These are phyloP conservation scores for Exophiala sideris DNA, from an alignment of 2,329 filamentous ascomycete genomes.

Conservation along the genomic window DNA sequence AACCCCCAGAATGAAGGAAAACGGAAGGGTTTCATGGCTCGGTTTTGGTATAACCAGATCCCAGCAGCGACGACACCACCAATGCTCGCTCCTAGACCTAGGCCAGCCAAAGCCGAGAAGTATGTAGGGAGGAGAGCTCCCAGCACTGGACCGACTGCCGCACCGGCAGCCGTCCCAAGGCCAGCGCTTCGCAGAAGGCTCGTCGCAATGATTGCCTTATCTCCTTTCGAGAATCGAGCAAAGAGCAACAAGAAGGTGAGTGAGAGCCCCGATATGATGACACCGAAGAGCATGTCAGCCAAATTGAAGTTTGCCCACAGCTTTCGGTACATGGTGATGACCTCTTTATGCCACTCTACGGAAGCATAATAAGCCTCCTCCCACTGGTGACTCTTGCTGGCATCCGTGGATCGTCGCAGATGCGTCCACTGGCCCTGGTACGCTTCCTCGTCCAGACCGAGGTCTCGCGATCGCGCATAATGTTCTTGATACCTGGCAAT, in stretches of 20 bases:
- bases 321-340: slow-evolving; percentile 71
- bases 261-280: slow-evolving; percentile 65
- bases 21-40: slow-evolving; percentile 39
- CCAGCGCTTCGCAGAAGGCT: slow-evolving; percentile 51
- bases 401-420: slow-evolving; percentile 28
- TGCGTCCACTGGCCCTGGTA: slow-evolving; percentile 8
- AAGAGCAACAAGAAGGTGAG: slow-evolving; percentile 71
- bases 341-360: slow-evolving; percentile 71
- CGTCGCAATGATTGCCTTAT: slow-evolving; percentile 53
- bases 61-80: slow-evolving; percentile 44
- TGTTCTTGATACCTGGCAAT: slow-evolving; percentile 85
- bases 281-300: slow-evolving; percentile 76
- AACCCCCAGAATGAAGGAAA: slow-evolving; percentile 84
- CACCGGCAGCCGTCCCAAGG: slow-evolving; percentile 48
- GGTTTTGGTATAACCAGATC: slow-evolving; percentile 11
- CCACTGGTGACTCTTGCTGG: slow-evolving; percentile 27
- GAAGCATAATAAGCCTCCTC: slow-evolving; percentile 56
- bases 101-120: slow-evolving; percentile 28
- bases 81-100: slow-evolving; percentile 38
- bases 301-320: slow-evolving; percentile 94
- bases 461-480: slow-evolving; percentile 55
- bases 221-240: slow-evolving; percentile 55
- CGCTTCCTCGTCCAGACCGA: slow-evolving; percentile 17
- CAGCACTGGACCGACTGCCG: slow-evolving; percentile 29
- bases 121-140: slow-evolving; percentile 15